These are phyloP conservation scores for Quillaja saponaria DNA, from an alignment of 306 rosid species.

Conservation along the genomic window DNA sequence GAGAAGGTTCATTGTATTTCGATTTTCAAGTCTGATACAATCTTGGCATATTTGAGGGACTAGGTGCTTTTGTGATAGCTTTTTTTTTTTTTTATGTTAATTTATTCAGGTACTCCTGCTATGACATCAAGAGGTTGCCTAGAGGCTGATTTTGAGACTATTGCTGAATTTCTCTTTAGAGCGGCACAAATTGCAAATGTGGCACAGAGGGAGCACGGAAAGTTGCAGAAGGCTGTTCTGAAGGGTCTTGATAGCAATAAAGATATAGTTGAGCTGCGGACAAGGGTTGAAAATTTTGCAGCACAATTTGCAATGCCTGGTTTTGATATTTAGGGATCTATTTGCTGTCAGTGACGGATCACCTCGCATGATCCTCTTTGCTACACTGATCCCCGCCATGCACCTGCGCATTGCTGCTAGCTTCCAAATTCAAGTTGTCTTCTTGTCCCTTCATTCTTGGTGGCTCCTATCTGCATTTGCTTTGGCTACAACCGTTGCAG, in stretches of 20 bases:
- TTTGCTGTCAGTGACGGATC: constrained; percentile 12
- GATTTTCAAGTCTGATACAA: constrained; percentile 23
- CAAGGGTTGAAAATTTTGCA: constrained; percentile 76
- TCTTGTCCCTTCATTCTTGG: constrained; percentile 27
- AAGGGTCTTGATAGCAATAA: constrained; percentile 63
- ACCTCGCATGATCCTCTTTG: constrained; percentile 27
- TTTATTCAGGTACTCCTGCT: constrained; percentile 82
- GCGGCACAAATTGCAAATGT: constrained; percentile 73
- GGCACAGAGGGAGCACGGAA: constrained; percentile 73
- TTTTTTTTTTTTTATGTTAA: constrained; percentile 29
- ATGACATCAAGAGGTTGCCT: constrained; percentile 96
- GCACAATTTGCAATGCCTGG: constrained; percentile 92
- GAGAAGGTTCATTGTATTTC: constrained; percentile 3
- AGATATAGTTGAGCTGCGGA: constrained; percentile 71
- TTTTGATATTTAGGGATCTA: constrained; percentile 54
- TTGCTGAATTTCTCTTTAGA: constrained; percentile 72
- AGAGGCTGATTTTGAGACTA: constrained; percentile 86
- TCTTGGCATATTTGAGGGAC: constrained; percentile 14
- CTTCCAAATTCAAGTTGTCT: constrained; percentile 20
- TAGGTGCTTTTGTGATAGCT: constrained; percentile 1
- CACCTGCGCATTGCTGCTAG: background rate
- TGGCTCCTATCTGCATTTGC: constrained; percentile 22
- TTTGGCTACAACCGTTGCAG: constrained; percentile 1
- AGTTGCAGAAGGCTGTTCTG: constrained; percentile 49
- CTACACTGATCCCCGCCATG: constrained; percentile 19